Conservation (phyloP, 208 protist species). For the Herpetomonas muscarum region DNA sequence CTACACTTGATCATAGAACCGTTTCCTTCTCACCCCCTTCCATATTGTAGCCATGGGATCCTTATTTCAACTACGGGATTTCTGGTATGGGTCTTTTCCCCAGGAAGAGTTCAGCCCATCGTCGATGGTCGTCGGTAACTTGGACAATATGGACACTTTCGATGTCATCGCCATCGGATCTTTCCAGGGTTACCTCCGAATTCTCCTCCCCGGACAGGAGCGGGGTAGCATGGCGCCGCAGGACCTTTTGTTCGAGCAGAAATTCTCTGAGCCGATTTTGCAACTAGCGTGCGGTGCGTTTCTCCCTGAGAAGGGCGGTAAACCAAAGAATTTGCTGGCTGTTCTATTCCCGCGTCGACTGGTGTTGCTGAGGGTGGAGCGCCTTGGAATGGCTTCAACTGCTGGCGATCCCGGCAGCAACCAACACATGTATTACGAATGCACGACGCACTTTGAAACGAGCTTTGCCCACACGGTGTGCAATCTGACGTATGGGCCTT, state of each 20-base stretch:
- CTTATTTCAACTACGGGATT: slow-evolving; percentile 89
- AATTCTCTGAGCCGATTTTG: slow-evolving; percentile 85
- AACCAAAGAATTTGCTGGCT: slow-evolving; percentile 54
- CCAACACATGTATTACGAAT: slow-evolving; percentile 25
- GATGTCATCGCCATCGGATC: slow-evolving; percentile 80
- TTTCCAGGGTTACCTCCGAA: slow-evolving; percentile 81
- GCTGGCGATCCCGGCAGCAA: slow-evolving; percentile 7
- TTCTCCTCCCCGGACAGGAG: slow-evolving; percentile 55
- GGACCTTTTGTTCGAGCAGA: slow-evolving; percentile 81
- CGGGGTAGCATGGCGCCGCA: slow-evolving; percentile 46
- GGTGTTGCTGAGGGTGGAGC: slow-evolving; percentile 43
- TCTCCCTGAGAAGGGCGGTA: slow-evolving; percentile 25
- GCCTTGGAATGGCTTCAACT: too few relatives aligned
- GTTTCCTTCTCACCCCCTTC: too few relatives aligned
- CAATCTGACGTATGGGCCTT: slow-evolving; percentile 79
- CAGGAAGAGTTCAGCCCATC: slow-evolving; percentile 77
- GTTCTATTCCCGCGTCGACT: slow-evolving; percentile 81
- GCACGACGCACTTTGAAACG: slow-evolving; percentile 52
- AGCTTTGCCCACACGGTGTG: slow-evolving; percentile 56
- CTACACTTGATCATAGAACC: too few relatives aligned
- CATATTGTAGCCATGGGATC: slow-evolving; percentile 89
- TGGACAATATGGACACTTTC: slow-evolving; percentile 51
- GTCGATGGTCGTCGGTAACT: slow-evolving; percentile 60
- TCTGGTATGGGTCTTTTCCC: slow-evolving; percentile 75
- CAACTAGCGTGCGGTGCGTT: slow-evolving; percentile 80